phyloP scores from a whole-genome alignment of 768 basidiomycete genomes.

The Podaxis mareebaensis region DNA sequence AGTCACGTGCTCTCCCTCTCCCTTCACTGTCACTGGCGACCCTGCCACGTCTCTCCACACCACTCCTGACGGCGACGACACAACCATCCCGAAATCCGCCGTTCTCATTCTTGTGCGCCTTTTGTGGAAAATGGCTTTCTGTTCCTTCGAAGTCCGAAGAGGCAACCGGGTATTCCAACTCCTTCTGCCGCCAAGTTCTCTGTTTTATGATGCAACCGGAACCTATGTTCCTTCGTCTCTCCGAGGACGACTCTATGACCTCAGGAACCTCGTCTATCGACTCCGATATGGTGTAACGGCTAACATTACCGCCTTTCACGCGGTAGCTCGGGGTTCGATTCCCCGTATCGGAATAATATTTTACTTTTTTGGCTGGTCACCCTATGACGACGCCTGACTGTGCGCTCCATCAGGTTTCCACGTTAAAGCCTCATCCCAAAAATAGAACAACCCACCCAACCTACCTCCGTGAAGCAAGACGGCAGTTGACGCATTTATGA shows the following conservation, averaged over 20 bases:
- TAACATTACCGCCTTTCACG: conserved; percentile 59
- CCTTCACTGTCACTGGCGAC: conserved; percentile 6
- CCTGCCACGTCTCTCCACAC: conserved; percentile 18
- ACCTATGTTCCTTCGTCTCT: too few species aligned
- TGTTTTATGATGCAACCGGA: too few species aligned
- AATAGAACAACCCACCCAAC: not conserved
- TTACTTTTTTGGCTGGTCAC: not conserved
- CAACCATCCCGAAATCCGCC: not conserved
- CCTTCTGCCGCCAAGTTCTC: too few species aligned
- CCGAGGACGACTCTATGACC: not conserved
- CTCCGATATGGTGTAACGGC: conserved; percentile 55
- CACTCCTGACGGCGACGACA: not conserved
- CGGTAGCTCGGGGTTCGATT: conserved; percentile 37
- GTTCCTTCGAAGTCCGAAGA: too few species aligned
- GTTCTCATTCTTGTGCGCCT: conserved; percentile 7
- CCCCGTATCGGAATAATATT: conserved; percentile 27
- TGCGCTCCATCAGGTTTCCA: not conserved
- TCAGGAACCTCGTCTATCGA: not conserved
- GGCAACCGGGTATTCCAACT: too few species aligned
- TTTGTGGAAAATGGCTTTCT: not conserved
- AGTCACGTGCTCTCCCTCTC: conserved; percentile 20
- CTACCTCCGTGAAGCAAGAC: not conserved
- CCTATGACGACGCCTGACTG: not conserved
- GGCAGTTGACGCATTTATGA: not conserved
- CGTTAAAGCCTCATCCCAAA: not conserved